Percentiles rank a stretch among this genome's conserved stretches.
phyloP scores from a whole-genome alignment of 495 filamentous ascomycete species.

The Neurospora sp. region DNA sequence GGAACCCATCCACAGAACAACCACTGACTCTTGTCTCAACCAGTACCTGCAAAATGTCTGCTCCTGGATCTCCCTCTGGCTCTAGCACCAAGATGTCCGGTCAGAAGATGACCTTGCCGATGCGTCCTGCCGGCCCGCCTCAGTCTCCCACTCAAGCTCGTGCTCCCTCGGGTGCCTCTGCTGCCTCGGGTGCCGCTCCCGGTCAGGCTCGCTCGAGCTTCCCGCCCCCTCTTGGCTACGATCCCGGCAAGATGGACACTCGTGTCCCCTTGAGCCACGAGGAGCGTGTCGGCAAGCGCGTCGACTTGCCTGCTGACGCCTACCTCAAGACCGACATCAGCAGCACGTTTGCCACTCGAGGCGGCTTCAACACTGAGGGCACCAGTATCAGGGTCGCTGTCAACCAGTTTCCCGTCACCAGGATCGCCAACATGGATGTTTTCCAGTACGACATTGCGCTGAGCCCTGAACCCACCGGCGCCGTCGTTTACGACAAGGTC shows the following conservation, averaged over 20 bases:
- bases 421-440: constrained; percentile 40
- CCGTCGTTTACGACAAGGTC: constrained; percentile 51
- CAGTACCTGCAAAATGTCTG: not conserved
- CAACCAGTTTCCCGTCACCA: constrained; percentile 64
- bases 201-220: not conserved
- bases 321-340: constrained; percentile 12
- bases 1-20: not conserved
- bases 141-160: not conserved
- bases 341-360: constrained; percentile 26
- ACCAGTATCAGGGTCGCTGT: constrained; percentile 47
- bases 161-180: not conserved
- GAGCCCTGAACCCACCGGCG: constrained; percentile 51
- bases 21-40: not conserved
- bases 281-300: constrained; percentile 24
- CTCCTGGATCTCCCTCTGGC: not conserved
- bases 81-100: not conserved
- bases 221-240: constrained; percentile 14
- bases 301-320: constrained; percentile 37
- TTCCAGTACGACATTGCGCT: constrained; percentile 77
- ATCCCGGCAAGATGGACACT: constrained; percentile 18
- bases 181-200: not conserved
- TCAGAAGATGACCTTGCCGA: not conserved
- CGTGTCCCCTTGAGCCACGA: not conserved
- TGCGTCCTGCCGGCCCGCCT: not conserved
- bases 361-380: constrained; percentile 48